Conservation (phyloP, 768 basidiomycete species). For the Mycena filopes region DNA sequence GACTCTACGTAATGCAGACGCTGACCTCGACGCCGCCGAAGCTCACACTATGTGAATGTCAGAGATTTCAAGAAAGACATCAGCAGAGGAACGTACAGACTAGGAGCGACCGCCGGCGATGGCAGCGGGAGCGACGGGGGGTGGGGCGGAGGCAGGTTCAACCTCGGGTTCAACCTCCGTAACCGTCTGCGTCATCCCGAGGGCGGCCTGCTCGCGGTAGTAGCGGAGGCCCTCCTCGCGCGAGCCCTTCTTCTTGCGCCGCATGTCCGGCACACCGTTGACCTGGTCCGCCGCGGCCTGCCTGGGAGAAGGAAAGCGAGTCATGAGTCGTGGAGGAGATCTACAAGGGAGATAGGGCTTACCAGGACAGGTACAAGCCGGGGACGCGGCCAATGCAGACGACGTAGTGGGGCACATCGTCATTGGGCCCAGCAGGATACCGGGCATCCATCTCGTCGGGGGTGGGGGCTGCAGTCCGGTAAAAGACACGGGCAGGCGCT, state of each 20-base stretch:
- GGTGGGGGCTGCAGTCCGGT: background rate
- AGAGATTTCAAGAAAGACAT: no score
- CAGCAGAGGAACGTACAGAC: no score
- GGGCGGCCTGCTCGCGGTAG: background rate
- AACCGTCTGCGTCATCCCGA: background rate
- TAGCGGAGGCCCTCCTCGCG: background rate
- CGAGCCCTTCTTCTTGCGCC: background rate
- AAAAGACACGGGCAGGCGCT: background rate
- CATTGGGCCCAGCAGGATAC: background rate
- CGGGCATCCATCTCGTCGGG: background rate
- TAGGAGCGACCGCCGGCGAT: no score
- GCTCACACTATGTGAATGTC: no score
- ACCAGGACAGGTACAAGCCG: background rate
- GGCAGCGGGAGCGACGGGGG: no score
- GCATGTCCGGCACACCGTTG: background rate
- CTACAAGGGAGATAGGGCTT: background rate
- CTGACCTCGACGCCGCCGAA: no score
- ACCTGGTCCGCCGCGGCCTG: background rate
- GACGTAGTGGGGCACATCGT: background rate
- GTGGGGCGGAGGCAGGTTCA: no score
- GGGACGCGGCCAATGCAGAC: constrained; percentile 7
- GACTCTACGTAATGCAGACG: no score
- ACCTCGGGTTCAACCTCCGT: no score
- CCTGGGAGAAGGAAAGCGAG: background rate
- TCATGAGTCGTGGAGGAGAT: no score